phyloP scores from a whole-genome alignment of 2,329 filamentous ascomycete species.

The Reticulascus tulasneorum region DNA sequence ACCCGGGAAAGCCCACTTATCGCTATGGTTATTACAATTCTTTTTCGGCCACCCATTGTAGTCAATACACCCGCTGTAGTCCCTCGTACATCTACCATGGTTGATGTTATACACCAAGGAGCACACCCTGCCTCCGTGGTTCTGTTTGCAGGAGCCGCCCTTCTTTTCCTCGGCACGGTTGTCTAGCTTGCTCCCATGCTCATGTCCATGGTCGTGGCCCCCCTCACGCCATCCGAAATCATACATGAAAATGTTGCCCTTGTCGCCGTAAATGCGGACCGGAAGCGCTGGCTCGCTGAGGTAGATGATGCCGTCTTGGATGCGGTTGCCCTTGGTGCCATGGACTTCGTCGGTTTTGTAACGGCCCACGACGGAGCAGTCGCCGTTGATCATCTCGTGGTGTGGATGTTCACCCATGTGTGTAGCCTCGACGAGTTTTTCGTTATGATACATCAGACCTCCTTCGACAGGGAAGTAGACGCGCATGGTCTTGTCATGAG shows the following conservation, averaged over 20 bases:
- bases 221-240: constrained; percentile 13
- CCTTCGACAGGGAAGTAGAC: constrained; percentile 14
- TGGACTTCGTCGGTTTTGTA: constrained; percentile 11
- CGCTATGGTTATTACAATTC: constrained; percentile 4
- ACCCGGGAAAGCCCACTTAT: constrained; percentile 2
- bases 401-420: constrained; percentile 8
- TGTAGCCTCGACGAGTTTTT: constrained; percentile 9
- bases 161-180: constrained; percentile 1
- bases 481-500: constrained; percentile 5
- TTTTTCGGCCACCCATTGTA: constrained; percentile 5
- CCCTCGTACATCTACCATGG: constrained; percentile 6
- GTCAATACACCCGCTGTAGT: constrained; percentile 5
- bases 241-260: constrained; percentile 10
- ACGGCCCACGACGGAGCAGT: constrained; percentile 10
- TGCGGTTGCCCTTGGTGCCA: constrained; percentile 6
- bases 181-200: background rate
- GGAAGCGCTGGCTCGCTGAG: constrained; percentile 6
- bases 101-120: constrained; percentile 8
- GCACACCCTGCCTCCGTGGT: constrained; percentile 7
- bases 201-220: constrained; percentile 6
- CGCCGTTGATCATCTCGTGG: constrained; percentile 5
- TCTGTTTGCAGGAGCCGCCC: constrained; percentile 7
- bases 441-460: constrained; percentile 9
- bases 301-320: constrained; percentile 12
- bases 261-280: constrained; percentile 4